Evolutionary conservation across 352 stramenopile species (phyloP).

Genomic region (Pythium sp.): DNA sequence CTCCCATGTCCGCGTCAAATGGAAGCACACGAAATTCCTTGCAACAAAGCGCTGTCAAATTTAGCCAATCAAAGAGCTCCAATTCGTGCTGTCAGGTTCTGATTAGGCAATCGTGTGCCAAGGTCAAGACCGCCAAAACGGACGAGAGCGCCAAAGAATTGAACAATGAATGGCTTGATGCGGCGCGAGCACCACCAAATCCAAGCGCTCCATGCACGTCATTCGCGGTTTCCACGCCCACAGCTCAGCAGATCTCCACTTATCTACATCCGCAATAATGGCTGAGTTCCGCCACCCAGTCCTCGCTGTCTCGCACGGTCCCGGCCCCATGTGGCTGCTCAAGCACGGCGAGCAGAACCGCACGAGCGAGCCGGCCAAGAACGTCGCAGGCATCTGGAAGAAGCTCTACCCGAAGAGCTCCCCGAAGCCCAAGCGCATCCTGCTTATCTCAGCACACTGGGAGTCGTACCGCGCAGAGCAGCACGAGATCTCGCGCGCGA

Average conservation of each 20-base stretch:
- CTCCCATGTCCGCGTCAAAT: no score
- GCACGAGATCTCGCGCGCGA: slow-evolving; percentile 59
- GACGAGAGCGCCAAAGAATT: not conserved
- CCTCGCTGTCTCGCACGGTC: slow-evolving; percentile 57
- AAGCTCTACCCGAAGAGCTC: slow-evolving; percentile 38
- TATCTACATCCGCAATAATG: slow-evolving; percentile 8
- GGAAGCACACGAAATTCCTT: no score
- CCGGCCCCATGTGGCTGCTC: slow-evolving; percentile 61
- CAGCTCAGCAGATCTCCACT: not conserved
- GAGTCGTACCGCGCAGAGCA: slow-evolving; percentile 45
- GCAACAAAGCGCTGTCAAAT: not conserved
- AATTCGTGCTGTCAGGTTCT: slow-evolving; percentile 3
- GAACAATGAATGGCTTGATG: no score
- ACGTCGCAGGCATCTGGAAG: slow-evolving; percentile 47
- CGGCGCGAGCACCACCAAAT: no score
- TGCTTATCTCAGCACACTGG: slow-evolving; percentile 88
- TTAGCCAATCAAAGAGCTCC: not conserved
- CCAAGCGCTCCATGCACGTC: not conserved
- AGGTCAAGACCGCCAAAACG: not conserved
- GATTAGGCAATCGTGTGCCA: slow-evolving; percentile 7
- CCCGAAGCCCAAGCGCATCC: slow-evolving; percentile 56
- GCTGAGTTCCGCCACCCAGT: slow-evolving; percentile 29
- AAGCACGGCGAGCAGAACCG: slow-evolving; percentile 37
- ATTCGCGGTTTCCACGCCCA: not conserved
- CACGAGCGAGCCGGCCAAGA: slow-evolving; percentile 32